Base-by-base conservation (phyloP, 73 alveolate species). In the Symbiodinium natans region DNA sequence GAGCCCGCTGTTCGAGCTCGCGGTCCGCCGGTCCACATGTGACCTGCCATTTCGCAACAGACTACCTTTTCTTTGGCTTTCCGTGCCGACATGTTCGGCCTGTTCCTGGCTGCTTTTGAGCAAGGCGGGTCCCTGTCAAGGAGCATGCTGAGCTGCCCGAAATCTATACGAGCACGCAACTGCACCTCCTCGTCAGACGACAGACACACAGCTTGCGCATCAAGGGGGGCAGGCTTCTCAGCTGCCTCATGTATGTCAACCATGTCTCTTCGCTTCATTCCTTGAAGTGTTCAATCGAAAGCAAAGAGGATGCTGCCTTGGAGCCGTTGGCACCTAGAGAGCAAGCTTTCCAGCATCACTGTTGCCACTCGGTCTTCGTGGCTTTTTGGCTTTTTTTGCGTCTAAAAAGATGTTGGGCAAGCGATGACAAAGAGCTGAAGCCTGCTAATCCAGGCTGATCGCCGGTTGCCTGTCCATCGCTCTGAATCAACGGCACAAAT, bases 181-280 rank as follows among this genome's bases (percentile, higher is more conserved):
- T 9, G 48, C 52, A 15, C 93, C 83, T 86, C 93, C 41, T 86
- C 93, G n/a, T 86, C 93, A 19, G 93, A 86, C 13, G 93, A 86
- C 83, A 86, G 34, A 77, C 93, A 86, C 0, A 86, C 93, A 7
- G 93, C 77, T 63, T 63, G 36, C 31, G 25, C 77, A 6, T 6
- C 6, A 23, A 63, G 34, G 36, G 10, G 77, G 25, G 31, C 77
- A 63, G 77, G 77, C 77, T 21, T 23, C 34, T 21, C 77, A 63
- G 15, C 34, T 1, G 31, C 77, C 77, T 63, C 77, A 63, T n/a
- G n/a, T n/a, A n/a, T n/a, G n/a, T n/a, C n/a, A n/a, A n/a, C n/a
- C n/a, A n/a, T n/a, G n/a, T n/a, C n/a, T n/a, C n/a, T n/a, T n/a
- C n/a, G n/a, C n/a, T n/a, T n/a, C n/a, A n/a, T n/a, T n/a, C n/a